Percentiles rank a stretch among this genome's conserved stretches.
Evolutionary conservation across 495 filamentous ascomycete genomes (phyloP).

Genomic region (Patellaria atrata): DNA sequence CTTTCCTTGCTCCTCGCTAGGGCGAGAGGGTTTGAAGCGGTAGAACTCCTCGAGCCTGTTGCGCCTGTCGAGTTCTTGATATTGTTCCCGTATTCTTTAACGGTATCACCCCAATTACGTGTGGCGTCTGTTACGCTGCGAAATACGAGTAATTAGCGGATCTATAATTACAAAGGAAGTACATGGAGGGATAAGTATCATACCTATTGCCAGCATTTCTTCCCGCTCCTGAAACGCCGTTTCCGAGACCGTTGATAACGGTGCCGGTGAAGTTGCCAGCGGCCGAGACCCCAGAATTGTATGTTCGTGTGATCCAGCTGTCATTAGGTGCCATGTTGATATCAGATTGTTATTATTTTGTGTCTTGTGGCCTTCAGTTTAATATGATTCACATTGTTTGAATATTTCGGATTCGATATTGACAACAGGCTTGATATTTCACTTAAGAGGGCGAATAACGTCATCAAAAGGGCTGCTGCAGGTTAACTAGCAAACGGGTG

Average conservation of each 20-base stretch:
- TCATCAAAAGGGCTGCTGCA: too few species aligned
- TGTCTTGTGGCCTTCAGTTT: too few species aligned
- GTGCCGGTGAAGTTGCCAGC: conserved; percentile 26
- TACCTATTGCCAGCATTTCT: conserved; percentile 26
- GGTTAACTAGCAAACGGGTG: too few species aligned
- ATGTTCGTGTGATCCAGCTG: conserved; percentile 26
- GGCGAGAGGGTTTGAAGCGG: conserved; percentile 31
- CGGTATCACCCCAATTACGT: conserved; percentile 29
- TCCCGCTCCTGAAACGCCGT: conserved; percentile 28
- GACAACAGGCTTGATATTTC: too few species aligned
- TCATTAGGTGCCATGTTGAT: conserved; percentile 5
- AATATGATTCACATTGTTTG: too few species aligned
- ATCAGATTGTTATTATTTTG: too few species aligned
- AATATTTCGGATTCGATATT: too few species aligned
- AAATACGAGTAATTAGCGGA: neutral
- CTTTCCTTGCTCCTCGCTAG: conserved; percentile 17
- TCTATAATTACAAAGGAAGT: neutral
- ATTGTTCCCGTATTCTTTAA: conserved; percentile 33
- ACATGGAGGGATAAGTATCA: neutral
- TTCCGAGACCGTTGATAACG: conserved; percentile 24
- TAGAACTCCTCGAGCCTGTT: conserved; percentile 24
- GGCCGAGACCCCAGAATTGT: conserved; percentile 20
- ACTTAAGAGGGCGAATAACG: too few species aligned
- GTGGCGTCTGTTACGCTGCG: conserved; percentile 26
- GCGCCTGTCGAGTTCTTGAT: conserved; percentile 33